A percentile compares a stretch with the other conserved stretches of the same genome.
Conservation (phyloP, 805 yeast genomes). For the Gaillardinia entomophila region DNA sequence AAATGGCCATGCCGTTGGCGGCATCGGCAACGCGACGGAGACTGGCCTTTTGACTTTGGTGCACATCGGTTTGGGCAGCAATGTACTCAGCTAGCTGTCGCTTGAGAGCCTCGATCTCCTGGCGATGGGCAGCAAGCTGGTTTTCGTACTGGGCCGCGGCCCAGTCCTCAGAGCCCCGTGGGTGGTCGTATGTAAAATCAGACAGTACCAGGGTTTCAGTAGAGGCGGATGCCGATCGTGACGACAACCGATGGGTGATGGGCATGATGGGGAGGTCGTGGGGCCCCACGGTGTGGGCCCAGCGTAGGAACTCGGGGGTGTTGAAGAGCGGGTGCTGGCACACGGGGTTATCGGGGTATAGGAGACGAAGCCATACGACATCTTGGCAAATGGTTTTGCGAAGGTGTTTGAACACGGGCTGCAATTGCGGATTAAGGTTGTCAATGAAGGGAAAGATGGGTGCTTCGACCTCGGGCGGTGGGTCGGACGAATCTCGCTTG, state of each 20-base stretch:
- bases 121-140: conserved; percentile 6
- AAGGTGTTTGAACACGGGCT: conserved; percentile 11
- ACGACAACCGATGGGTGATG: no score
- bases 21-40: conserved; percentile 11
- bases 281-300: no score
- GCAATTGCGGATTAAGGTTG: conserved; percentile 5
- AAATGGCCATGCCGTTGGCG: conserved; percentile 6
- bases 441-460: conserved; percentile 25
- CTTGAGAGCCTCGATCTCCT: conserved; percentile 8
- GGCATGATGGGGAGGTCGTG: no score
- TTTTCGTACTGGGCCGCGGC: no score
- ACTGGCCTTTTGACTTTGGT: conserved; percentile 10
- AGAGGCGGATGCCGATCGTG: no score
- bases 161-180: no score
- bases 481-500: conserved; percentile 13
- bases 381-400: conserved; percentile 22
- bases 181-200: no score
- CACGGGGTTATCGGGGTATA: conserved; percentile 18
- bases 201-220: no score
- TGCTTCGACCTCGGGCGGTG: conserved; percentile 17
- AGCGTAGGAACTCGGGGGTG: conserved; percentile 4
- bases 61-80: conserved; percentile 10
- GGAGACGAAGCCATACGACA: conserved; percentile 17
- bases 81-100: conserved; percentile 8
- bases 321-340: conserved; percentile 20